Conservation (phyloP, 2,329 filamentous ascomycete species). For the Aschersonia sp. region DNA sequence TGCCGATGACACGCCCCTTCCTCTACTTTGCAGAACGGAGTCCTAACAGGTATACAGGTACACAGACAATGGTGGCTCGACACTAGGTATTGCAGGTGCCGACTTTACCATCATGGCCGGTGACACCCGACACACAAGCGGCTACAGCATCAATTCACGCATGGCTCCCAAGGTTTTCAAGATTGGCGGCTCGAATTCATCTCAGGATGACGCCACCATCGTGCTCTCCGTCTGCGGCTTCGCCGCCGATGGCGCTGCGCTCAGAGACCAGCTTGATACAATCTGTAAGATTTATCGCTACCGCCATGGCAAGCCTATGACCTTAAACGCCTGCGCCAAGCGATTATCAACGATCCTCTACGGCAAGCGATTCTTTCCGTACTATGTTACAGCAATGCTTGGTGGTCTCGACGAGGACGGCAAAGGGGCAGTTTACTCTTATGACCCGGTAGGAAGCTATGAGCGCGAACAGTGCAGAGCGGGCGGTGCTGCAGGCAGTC, state of each 20-base stretch:
- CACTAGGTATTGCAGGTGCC: slow-evolving; percentile 81
- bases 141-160: slow-evolving; percentile 98
- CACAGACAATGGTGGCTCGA: slow-evolving; percentile 95
- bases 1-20: slow-evolving; percentile 14
- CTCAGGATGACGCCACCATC: slow-evolving; percentile 73
- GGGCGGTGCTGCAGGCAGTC: slow-evolving; percentile 75
- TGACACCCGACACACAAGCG: slow-evolving; percentile 88
- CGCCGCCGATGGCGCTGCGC: slow-evolving; percentile 81
- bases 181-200: slow-evolving; percentile 80
- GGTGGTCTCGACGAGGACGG: slow-evolving; percentile 91
- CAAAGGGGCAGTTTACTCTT: slow-evolving; percentile 86
- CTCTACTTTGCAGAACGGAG: background rate
- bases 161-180: slow-evolving; percentile 93
- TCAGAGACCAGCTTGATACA: slow-evolving; percentile 86
- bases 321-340: slow-evolving; percentile 85
- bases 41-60: slow-evolving; percentile 42
- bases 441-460: slow-evolving; percentile 95
- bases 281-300: slow-evolving; percentile 99
- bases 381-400: slow-evolving; percentile 91
- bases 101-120: slow-evolving; percentile 95
- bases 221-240: slow-evolving; percentile 92
- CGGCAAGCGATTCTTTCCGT: slow-evolving; percentile 96
- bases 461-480: slow-evolving; percentile 93
- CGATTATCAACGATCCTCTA: slow-evolving; percentile 91
- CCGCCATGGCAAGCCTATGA: slow-evolving; percentile 94